These are phyloP conservation scores for Penicillium sp. DNA, from an alignment of 2,329 filamentous ascomycete species.

Conservation along the genomic window DNA sequence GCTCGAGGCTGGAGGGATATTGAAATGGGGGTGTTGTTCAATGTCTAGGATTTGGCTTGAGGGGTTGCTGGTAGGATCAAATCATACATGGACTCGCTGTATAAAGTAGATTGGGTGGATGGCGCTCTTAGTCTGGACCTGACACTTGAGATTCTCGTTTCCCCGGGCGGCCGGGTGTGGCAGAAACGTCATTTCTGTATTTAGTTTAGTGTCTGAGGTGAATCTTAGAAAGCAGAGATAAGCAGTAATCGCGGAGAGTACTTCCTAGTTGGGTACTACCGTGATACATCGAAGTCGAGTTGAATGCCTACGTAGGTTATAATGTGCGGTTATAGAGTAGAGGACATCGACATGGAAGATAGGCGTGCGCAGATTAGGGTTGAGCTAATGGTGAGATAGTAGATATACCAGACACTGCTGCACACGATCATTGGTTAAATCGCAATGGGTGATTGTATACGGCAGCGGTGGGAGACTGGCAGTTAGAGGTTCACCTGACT, in stretches of 20 bases:
- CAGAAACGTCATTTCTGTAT: slow-evolving; percentile 12
- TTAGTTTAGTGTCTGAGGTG: not conserved
- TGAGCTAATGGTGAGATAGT: no score
- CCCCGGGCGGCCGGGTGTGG: slow-evolving; percentile 6
- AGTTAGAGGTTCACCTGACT: no score
- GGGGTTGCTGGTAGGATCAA: not conserved
- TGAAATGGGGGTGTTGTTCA: not conserved
- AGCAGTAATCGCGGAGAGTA: not conserved
- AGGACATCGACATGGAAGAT: no score
- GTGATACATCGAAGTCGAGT: not conserved
- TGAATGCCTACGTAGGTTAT: not conserved
- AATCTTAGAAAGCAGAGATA: not conserved
- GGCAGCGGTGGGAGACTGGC: no score
- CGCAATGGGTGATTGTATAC: no score
- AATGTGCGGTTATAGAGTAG: not conserved
- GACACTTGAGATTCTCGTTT: slow-evolving; percentile 9
- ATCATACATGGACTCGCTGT: slow-evolving; percentile 2
- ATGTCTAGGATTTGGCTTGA: not conserved
- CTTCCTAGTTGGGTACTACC: not conserved
- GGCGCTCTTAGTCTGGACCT: slow-evolving; percentile 1
- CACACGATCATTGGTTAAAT: no score
- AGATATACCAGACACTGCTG: no score
- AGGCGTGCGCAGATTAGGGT: no score
- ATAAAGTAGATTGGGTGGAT: slow-evolving; percentile 2
- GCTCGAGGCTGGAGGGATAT: slow-evolving; percentile 7